phyloP scores from a whole-genome alignment of 2,329 filamentous ascomycete species.

The Fusarium robinianum region DNA sequence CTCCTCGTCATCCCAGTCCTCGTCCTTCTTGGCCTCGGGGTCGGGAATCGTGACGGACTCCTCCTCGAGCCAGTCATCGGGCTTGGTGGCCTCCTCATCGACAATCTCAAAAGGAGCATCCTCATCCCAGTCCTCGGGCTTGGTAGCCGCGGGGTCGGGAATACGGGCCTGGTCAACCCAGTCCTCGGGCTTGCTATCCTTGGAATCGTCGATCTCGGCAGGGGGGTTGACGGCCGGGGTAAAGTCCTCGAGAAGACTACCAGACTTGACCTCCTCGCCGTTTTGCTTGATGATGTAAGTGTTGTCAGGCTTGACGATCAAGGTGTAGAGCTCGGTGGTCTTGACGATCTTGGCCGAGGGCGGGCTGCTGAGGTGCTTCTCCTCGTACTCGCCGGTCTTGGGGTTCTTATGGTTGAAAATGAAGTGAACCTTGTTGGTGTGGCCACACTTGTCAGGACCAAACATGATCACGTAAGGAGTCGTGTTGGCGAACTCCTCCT shows the following conservation, averaged over 20 bases:
- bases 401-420: slow-evolving; percentile 99
- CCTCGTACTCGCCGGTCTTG: slow-evolving; percentile 99
- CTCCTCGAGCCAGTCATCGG: slow-evolving; percentile 93
- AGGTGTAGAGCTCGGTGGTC: slow-evolving; percentile 91
- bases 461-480: slow-evolving; percentile 99
- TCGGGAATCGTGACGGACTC: slow-evolving; percentile 84
- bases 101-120: slow-evolving; percentile 96
- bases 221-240: slow-evolving; percentile 88
- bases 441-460: slow-evolving; percentile 97
- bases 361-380: slow-evolving; percentile 92
- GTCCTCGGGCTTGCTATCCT: slow-evolving; percentile 91
- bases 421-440: slow-evolving; percentile 98
- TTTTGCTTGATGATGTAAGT: slow-evolving; percentile 92
- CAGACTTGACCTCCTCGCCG: slow-evolving; percentile 84
- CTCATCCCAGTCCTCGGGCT: slow-evolving; percentile 99
- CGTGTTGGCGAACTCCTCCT: slow-evolving; percentile 96
- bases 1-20: slow-evolving; percentile 99
- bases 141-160: slow-evolving; percentile 86
- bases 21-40: slow-evolving; percentile 94
- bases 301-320: slow-evolving; percentile 96
- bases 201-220: slow-evolving; percentile 91
- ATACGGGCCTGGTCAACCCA: slow-evolving; percentile 97
- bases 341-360: slow-evolving; percentile 88
- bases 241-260: slow-evolving; percentile 93
- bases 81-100: slow-evolving; percentile 87